These are phyloP conservation scores for Hanseniaspora nectarophila DNA, from an alignment of 805 yeast genomes.

Conservation along the genomic window DNA sequence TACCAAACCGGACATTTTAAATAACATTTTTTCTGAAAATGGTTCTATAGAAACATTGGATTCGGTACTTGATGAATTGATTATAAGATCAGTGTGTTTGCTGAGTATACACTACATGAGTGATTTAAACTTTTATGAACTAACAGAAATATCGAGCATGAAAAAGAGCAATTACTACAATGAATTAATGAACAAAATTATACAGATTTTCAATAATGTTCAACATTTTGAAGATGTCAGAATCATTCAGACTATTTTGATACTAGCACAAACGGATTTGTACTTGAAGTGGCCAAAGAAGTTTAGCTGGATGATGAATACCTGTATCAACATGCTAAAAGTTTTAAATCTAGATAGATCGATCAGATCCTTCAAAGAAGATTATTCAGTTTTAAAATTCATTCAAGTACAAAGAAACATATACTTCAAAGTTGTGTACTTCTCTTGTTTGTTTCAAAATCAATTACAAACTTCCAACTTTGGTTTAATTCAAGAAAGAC, in stretches of 20 bases:
- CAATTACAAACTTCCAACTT: not conserved
- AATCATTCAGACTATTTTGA: constrained; percentile 21
- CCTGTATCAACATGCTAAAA: constrained; percentile 23
- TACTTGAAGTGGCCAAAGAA: constrained; percentile 15
- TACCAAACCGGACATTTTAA: constrained; percentile 22
- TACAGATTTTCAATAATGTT: constrained; percentile 18
- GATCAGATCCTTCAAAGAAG: constrained; percentile 16
- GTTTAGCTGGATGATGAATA: constrained; percentile 20
- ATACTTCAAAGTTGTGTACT: constrained; percentile 4
- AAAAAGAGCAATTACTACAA: constrained; percentile 14
- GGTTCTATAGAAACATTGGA: constrained; percentile 19
- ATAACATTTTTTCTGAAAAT: constrained; percentile 22
- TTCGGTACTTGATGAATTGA: constrained; percentile 22
- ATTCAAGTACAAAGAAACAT: constrained; percentile 10
- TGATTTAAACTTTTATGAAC: constrained; percentile 3
- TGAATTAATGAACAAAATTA: constrained; percentile 18
- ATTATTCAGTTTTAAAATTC: constrained; percentile 8
- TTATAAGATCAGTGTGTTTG: constrained; percentile 26
- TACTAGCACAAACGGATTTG: constrained; percentile 24
- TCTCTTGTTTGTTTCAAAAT: constrained; percentile 2
- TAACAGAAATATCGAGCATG: constrained; percentile 18
- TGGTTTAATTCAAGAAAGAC: not conserved
- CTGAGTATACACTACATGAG: constrained; percentile 25
- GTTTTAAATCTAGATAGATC: constrained; percentile 21
- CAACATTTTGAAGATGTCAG: constrained; percentile 23